A percentile compares a stretch with the other conserved stretches of the same genome.
Evolutionary conservation across 208 protist species (phyloP).

Genomic region (Acanthamoeba lenticulata): DNA sequence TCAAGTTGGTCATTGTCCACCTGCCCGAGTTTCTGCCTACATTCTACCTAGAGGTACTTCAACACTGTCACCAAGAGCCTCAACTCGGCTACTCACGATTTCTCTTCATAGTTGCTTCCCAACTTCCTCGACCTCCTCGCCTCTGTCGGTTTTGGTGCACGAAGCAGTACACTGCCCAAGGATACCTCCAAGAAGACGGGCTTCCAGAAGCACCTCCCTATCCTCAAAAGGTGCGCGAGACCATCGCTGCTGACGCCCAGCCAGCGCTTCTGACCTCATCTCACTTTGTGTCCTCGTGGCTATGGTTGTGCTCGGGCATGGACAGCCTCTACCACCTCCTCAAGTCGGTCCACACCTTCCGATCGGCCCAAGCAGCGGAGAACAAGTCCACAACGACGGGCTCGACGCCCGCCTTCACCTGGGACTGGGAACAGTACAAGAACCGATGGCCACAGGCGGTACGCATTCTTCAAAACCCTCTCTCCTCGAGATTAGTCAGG

Average conservation of each 20-base stretch:
- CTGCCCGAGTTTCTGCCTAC: constrained; percentile 32
- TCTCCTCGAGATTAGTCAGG: not conserved
- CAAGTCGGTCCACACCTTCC: constrained; percentile 23
- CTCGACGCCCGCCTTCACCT: not conserved
- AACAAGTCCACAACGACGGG: not conserved
- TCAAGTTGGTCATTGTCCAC: constrained; percentile 18
- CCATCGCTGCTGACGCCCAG: too few relatives aligned
- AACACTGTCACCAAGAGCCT: not conserved
- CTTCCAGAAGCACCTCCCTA: constrained; percentile 30
- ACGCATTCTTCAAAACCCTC: not conserved
- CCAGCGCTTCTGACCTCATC: too few relatives aligned
- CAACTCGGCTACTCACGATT: too few relatives aligned
- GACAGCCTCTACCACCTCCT: constrained; percentile 23
- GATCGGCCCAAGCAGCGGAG: not conserved
- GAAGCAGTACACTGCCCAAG: constrained; percentile 21
- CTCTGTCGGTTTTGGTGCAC: constrained; percentile 11
- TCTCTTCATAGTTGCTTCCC: not conserved
- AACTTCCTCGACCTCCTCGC: constrained; percentile 38
- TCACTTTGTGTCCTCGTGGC: not conserved
- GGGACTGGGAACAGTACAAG: constrained; percentile 51
- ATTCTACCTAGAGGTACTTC: constrained; percentile 35
- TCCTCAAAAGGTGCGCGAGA: not conserved
- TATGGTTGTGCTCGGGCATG: too few relatives aligned
- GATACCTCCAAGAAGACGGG: constrained; percentile 55
- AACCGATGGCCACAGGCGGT: not conserved